Percentiles rank a stretch among this genome's conserved stretches.
Evolutionary conservation across 108 stramenopile species (phyloP).

Genomic region (Nitzschia inconspicua): DNA sequence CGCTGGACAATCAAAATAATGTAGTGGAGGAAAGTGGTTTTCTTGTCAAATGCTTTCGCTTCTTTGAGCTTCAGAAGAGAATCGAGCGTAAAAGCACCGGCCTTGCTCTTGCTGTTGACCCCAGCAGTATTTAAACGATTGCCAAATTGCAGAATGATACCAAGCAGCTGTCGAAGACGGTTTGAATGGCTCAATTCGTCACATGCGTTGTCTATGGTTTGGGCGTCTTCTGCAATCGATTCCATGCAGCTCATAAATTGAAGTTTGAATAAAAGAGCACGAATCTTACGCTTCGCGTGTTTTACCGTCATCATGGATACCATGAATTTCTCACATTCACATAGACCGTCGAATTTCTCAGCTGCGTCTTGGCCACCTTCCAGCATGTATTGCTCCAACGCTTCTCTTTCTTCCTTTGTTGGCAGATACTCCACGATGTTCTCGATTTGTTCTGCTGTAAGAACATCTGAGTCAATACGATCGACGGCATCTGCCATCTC

Average conservation of each 20-base stretch:
- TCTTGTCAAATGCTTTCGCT: slow-evolving; percentile 97
- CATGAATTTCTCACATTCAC: slow-evolving; percentile 90
- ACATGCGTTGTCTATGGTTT: slow-evolving; percentile 74
- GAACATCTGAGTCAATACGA: slow-evolving; percentile 56
- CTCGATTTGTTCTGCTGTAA: slow-evolving; percentile 82
- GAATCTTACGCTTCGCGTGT: slow-evolving; percentile 78
- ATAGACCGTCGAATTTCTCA: slow-evolving; percentile 69
- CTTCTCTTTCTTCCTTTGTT: slow-evolving; percentile 65
- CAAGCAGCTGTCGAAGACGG: slow-evolving; percentile 82
- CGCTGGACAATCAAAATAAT: slow-evolving; percentile 84
- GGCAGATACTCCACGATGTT: slow-evolving; percentile 88
- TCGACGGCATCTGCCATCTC: slow-evolving; percentile 84
- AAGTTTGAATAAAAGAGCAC: slow-evolving; percentile 82
- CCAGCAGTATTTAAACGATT: slow-evolving; percentile 90
- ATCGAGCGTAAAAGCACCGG: slow-evolving; percentile 90
- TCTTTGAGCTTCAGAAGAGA: slow-evolving; percentile 91
- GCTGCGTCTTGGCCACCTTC: slow-evolving; percentile 64
- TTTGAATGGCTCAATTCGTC: slow-evolving; percentile 78
- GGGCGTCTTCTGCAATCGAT: slow-evolving; percentile 57
- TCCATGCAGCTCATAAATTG: slow-evolving; percentile 76
- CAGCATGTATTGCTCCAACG: slow-evolving; percentile 75
- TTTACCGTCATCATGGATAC: slow-evolving; percentile 90
- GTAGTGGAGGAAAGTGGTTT: slow-evolving; percentile 95
- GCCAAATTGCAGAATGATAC: slow-evolving; percentile 88
- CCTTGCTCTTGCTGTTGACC: slow-evolving; percentile 57